Evolutionary conservation across 352 stramenopile species (phyloP), one percentile per base, ranked within the genome.

Genomic region (Elongisporangium undulatum): DNA sequence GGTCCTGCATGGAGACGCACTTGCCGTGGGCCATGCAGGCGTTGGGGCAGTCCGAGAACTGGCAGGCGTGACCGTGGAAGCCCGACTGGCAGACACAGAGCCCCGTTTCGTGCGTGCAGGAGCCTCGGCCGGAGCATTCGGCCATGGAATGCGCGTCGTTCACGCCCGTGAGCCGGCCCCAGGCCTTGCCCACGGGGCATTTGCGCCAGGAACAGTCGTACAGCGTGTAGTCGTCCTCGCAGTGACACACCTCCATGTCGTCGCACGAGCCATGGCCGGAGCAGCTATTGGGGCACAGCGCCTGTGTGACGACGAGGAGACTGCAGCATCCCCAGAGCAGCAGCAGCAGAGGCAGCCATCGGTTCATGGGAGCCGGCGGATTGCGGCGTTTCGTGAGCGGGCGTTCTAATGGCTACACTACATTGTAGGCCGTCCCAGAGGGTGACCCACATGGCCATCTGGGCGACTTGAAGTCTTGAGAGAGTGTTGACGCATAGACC

Each of bases 1-100:
- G 65, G 22, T 79, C 75, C 39, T 75, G 60, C 84, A 89, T 93
- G 3, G 82, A 85, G 23, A 90, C 69, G 51, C 84, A 94, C n/a
- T 76, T 76, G 56, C 84, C 84, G 12, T 68, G 77, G 2, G 64
- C 53, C 10, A 65, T 71, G 57, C 84, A 92, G 20, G 53, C 64
- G 0, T 89, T 77, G 0, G 71, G 64, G 38, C 83, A 92, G 23
- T 85, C 64, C 0, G 68, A 71, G 50, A 68, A 70, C 54, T 92
- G 67, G 52, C 88, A 96, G 4, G 86, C 78, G 34, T 79, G 59
- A 15, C 87, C 87, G 2, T 59, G 72, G 66, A 97, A 97, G 24
- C 82, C 87, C 9, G 73, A 67, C 56, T 97, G 83, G 54, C 93
- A 98, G 23, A 55, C 58, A 56, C 93, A 98, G 16, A 68, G 65